Evolutionary conservation across 2,329 filamentous ascomycete genomes (phyloP).

Genomic region (Atkinsonella hypoxylon): DNA sequence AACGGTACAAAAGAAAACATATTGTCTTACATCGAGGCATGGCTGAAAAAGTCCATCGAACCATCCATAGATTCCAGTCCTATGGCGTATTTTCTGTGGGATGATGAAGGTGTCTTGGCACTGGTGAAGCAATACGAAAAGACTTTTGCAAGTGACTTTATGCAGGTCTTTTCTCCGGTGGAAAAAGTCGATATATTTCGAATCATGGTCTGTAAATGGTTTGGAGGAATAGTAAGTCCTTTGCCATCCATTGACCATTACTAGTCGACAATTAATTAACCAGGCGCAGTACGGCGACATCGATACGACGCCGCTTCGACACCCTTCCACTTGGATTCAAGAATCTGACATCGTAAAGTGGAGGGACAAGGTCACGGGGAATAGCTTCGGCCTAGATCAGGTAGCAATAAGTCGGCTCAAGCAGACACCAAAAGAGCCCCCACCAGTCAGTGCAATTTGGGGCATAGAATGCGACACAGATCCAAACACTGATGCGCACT

Average conservation of each 20-base stretch:
- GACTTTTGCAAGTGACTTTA: background rate
- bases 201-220: slow-evolving; percentile 5
- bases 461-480: slow-evolving; percentile 6
- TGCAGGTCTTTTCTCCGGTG: slow-evolving; percentile 1
- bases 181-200: slow-evolving; percentile 5
- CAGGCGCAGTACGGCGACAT: slow-evolving; percentile 3
- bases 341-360: background rate
- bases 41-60: background rate
- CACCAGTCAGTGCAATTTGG: slow-evolving; percentile 3
- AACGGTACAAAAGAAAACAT: slow-evolving; percentile 2
- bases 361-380: slow-evolving; percentile 3
- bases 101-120: slow-evolving; percentile 3
- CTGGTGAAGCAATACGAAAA: slow-evolving; percentile 3
- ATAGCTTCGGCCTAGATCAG: background rate
- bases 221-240: slow-evolving; percentile 4
- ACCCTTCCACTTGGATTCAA: slow-evolving; percentile 2
- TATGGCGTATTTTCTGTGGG: slow-evolving; percentile 5
- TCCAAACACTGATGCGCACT: slow-evolving; percentile 10
- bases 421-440: background rate
- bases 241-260: no score
- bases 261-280: no score
- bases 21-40: background rate
- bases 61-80: background rate
- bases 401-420: background rate
- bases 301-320: slow-evolving; percentile 3